Evolutionary conservation across 208 protist species (phyloP).

Genomic region (Trichomonas tenax): DNA sequence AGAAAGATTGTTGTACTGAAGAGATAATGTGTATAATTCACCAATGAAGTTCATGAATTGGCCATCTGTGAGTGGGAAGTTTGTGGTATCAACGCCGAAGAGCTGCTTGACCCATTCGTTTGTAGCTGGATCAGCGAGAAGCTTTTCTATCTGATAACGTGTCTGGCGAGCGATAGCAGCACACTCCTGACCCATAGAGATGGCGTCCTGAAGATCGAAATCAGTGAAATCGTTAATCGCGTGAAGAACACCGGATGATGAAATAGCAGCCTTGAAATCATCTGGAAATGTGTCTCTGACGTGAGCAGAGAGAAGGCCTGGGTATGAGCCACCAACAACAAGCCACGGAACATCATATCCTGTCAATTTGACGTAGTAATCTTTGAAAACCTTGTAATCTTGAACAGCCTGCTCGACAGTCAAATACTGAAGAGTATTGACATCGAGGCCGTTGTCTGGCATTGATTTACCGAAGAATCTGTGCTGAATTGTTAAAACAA

Average conservation of each 20-base stretch:
- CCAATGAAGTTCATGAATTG: not conserved
- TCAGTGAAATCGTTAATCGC: not conserved
- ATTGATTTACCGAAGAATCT: constrained; percentile 6
- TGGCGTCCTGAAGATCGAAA: not conserved
- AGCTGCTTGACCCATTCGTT: not conserved
- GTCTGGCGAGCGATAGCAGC: not conserved
- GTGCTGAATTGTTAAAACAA: not conserved
- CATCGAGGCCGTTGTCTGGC: not conserved
- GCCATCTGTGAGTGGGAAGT: not conserved
- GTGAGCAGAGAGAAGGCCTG: not conserved
- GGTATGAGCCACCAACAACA: not conserved
- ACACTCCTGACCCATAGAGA: constrained; percentile 8
- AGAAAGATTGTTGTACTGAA: not conserved
- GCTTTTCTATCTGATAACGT: not conserved
- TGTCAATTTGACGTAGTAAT: not conserved
- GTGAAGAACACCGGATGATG: not conserved
- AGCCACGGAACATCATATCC: not conserved
- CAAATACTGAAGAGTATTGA: not conserved
- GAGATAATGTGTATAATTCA: not conserved
- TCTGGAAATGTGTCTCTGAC: not conserved
- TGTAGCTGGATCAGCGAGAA: not conserved
- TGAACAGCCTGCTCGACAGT: not conserved
- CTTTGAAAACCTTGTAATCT: not conserved
- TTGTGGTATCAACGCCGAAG: not conserved
- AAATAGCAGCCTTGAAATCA: not conserved